Conservation (phyloP, 495 filamentous ascomycete species). For the Hypoxylon perforatum region DNA sequence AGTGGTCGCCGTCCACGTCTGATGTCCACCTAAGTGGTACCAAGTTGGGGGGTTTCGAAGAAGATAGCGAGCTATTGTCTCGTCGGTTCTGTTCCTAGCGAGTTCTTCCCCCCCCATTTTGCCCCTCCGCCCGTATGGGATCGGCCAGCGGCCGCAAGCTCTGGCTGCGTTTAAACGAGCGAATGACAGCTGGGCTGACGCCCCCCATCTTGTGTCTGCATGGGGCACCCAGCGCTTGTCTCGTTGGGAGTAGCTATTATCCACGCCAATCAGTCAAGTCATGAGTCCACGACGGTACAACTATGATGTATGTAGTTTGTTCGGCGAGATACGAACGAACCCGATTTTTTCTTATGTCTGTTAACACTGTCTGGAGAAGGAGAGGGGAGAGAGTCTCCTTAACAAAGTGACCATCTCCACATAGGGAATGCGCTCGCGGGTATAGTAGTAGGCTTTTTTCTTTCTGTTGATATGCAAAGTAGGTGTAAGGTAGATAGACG, state of each 20-base stretch:
- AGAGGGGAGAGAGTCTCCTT: background rate
- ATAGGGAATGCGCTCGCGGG: conserved; percentile 24
- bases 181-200: conserved; percentile 26
- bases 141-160: conserved; percentile 23
- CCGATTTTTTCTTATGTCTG: conserved; percentile 17
- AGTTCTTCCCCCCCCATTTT: conserved; percentile 11
- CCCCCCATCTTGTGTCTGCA: conserved; percentile 15
- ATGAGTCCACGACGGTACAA: conserved; percentile 26
- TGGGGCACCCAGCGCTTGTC: conserved; percentile 4
- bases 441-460: conserved; percentile 6
- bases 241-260: conserved; percentile 36
- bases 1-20: background rate
- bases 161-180: conserved; percentile 37
- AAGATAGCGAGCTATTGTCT: conserved; percentile 9
- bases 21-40: conserved; percentile 5
- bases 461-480: conserved; percentile 19
- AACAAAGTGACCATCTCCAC: conserved; percentile 32
- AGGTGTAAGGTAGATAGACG: conserved; percentile 9
- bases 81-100: conserved; percentile 32
- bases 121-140: conserved; percentile 33
- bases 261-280: conserved; percentile 41
- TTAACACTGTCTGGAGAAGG: conserved; percentile 7
- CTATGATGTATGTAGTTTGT: conserved; percentile 18
- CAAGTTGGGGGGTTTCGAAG: conserved; percentile 18
- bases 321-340: conserved; percentile 34